Evolutionary conservation across 768 basidiomycete species (phyloP).

Genomic region (Termitomyces sp.): DNA sequence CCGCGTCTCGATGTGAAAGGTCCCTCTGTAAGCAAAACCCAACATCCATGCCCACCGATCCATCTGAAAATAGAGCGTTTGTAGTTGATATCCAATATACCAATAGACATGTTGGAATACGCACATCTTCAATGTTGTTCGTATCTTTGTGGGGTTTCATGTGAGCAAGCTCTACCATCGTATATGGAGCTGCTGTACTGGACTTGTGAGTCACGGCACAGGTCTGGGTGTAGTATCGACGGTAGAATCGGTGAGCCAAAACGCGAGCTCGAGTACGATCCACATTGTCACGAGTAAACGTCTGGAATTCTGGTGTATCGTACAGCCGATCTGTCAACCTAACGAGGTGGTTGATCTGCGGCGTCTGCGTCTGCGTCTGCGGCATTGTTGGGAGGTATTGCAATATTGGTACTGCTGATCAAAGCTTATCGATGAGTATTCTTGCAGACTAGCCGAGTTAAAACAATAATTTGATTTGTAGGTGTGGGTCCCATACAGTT

Average conservation of each 20-base stretch:
- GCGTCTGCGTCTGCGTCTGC: too few relatives aligned
- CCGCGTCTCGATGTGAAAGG: not conserved
- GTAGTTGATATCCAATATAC: not conserved
- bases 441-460: too few relatives aligned
- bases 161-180: not conserved
- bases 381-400: not conserved
- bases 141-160: not conserved
- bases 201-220: not conserved
- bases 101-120: not conserved
- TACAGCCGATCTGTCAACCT: accelerated
- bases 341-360: not conserved
- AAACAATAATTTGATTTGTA: too few relatives aligned
- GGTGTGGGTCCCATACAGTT: too few relatives aligned
- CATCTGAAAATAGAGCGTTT: not conserved
- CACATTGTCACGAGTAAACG: not conserved
- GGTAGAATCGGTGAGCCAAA: not conserved
- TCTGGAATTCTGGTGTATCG: not conserved
- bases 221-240: not conserved
- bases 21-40: not conserved
- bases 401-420: not conserved
- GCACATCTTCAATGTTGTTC: not conserved
- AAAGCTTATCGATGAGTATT: not conserved
- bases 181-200: not conserved
- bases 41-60: not conserved
- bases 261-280: not conserved